phyloP scores from a whole-genome alignment of 2,329 filamentous ascomycete genomes.

The Diaporthe sp. region DNA sequence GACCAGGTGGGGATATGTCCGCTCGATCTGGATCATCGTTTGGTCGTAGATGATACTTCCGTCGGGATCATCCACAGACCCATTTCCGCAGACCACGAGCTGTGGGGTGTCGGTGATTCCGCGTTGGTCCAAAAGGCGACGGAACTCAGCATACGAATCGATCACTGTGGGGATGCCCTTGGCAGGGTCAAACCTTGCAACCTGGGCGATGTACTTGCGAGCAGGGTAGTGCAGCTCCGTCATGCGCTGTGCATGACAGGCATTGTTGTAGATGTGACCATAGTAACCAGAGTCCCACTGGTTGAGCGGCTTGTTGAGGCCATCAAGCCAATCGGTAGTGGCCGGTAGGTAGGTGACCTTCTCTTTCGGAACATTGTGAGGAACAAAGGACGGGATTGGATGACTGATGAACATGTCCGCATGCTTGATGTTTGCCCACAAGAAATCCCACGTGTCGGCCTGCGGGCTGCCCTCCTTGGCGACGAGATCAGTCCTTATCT shows the following conservation, averaged over 20 bases:
- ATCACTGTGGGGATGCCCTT: slow-evolving; percentile 87
- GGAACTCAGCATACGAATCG: slow-evolving; percentile 81
- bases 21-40: slow-evolving; percentile 77
- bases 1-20: slow-evolving; percentile 72
- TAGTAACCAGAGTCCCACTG: slow-evolving; percentile 82
- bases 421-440: slow-evolving; percentile 79
- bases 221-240: slow-evolving; percentile 70
- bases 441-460: slow-evolving; percentile 80
- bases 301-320: slow-evolving; percentile 81
- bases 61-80: slow-evolving; percentile 86
- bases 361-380: slow-evolving; percentile 73
- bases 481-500: slow-evolving; percentile 82
- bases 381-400: slow-evolving; percentile 82
- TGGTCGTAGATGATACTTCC: slow-evolving; percentile 79
- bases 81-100: slow-evolving; percentile 83
- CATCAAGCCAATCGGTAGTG: slow-evolving; percentile 87
- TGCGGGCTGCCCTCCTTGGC: slow-evolving; percentile 75
- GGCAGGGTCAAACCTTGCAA: slow-evolving; percentile 86
- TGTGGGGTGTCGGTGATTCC: slow-evolving; percentile 72
- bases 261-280: slow-evolving; percentile 77
- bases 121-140: slow-evolving; percentile 69
- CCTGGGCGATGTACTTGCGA: slow-evolving; percentile 82
- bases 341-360: slow-evolving; percentile 84
- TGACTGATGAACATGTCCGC: slow-evolving; percentile 88
- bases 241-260: slow-evolving; percentile 73